A percentile compares a stretch with the other conserved stretches of the same genome.
These are phyloP conservation scores for Hymenoscyphus scutula DNA, from an alignment of 2,329 filamentous ascomycete genomes.

Conservation along the genomic window DNA sequence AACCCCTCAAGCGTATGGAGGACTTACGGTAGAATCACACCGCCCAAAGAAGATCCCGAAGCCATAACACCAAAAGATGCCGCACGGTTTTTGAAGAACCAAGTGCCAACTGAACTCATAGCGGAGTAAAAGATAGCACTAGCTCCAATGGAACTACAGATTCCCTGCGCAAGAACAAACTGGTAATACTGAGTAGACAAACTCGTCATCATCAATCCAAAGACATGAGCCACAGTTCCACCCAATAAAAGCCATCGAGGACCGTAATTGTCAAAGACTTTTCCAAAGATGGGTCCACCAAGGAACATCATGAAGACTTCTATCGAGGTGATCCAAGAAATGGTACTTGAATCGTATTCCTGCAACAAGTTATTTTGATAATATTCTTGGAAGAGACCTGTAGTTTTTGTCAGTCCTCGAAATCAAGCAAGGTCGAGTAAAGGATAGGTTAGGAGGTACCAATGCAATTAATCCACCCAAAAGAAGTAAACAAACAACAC, in stretches of 20 bases:
- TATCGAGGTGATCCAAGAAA: slow-evolving; percentile 62
- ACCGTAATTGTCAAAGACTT: slow-evolving; percentile 59
- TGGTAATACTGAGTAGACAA: slow-evolving; percentile 55
- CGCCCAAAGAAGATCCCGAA: slow-evolving; percentile 49
- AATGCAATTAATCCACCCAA: slow-evolving; percentile 50
- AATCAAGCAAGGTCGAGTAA: background rate
- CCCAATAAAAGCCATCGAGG: slow-evolving; percentile 52
- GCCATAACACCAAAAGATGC: slow-evolving; percentile 49
- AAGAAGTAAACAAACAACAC: slow-evolving; percentile 47
- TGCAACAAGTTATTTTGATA: slow-evolving; percentile 50
- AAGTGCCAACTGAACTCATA: slow-evolving; percentile 44
- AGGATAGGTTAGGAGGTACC: slow-evolving; percentile 34
- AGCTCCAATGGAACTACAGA: slow-evolving; percentile 46
- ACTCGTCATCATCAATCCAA: slow-evolving; percentile 62
- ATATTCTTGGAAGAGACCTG: slow-evolving; percentile 57
- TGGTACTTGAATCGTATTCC: slow-evolving; percentile 49
- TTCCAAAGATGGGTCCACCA: slow-evolving; percentile 61
- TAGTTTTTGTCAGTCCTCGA: slow-evolving; percentile 17
- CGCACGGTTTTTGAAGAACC: slow-evolving; percentile 48
- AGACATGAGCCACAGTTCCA: slow-evolving; percentile 55
- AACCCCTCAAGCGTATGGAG: too few species aligned
- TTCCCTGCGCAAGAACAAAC: slow-evolving; percentile 48
- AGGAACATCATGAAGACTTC: slow-evolving; percentile 53
- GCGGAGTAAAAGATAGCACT: slow-evolving; percentile 46
- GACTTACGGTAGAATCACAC: slow-evolving; percentile 52